These are phyloP conservation scores for Sicyos baderoa DNA, from an alignment of 306 rosid species.

Conservation along the genomic window DNA sequence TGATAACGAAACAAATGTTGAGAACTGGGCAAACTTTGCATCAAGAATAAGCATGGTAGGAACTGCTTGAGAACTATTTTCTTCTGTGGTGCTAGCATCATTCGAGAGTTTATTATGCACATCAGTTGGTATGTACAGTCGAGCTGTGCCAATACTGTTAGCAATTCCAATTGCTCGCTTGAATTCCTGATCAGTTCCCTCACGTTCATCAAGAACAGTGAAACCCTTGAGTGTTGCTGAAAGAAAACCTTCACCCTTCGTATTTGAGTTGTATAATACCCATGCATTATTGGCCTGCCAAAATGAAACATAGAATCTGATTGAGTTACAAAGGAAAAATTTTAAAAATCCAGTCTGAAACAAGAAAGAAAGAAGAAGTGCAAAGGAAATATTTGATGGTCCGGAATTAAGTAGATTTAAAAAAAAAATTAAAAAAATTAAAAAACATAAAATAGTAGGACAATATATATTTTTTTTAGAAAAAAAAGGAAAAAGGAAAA, in stretches of 20 bases:
- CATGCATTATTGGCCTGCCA: slow-evolving; percentile 72
- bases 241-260: slow-evolving; percentile 68
- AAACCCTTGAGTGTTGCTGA: slow-evolving; percentile 84
- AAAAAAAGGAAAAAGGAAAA: background rate
- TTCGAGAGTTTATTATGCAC: slow-evolving; percentile 30
- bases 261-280: slow-evolving; percentile 74
- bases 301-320: background rate
- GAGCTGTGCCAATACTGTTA: slow-evolving; percentile 37
- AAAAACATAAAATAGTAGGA: background rate
- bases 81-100: slow-evolving; percentile 29
- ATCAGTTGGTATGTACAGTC: slow-evolving; percentile 25
- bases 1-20: slow-evolving; percentile 56
- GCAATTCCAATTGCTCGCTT: slow-evolving; percentile 87
- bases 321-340: background rate
- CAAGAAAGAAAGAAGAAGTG: background rate
- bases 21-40: slow-evolving; percentile 47
- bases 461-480: background rate
- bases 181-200: slow-evolving; percentile 73
- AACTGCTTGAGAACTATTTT: slow-evolving; percentile 35
- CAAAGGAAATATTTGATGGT: background rate
- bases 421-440: no score
- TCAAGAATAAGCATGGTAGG: slow-evolving; percentile 90
- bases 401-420: background rate
- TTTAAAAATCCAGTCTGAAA: background rate
- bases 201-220: slow-evolving; percentile 83